phyloP scores from a whole-genome alignment of 139 green algal genomes.

The Picochlorum sp. region DNA sequence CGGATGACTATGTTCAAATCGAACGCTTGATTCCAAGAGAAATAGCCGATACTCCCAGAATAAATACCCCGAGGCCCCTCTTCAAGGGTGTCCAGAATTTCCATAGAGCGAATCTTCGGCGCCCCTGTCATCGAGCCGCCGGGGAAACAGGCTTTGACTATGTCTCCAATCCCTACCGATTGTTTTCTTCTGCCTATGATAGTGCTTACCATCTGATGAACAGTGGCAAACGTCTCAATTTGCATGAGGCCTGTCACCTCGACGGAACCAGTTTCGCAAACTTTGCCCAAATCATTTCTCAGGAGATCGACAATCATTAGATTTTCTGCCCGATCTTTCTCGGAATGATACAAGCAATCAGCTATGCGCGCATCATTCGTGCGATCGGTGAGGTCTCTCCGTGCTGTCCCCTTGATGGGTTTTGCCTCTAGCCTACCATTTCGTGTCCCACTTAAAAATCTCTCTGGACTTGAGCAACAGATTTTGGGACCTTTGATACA shows the following conservation, averaged over 20 bases:
- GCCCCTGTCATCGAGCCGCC: slow-evolving; percentile 92
- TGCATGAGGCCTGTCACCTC: slow-evolving; percentile 89
- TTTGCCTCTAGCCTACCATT: slow-evolving; percentile 81
- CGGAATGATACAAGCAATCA: slow-evolving; percentile 39
- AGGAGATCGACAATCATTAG: slow-evolving; percentile 99
- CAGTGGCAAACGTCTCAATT: slow-evolving; percentile 86
- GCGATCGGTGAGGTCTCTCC: slow-evolving; percentile 26
- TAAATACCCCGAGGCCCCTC: slow-evolving; percentile 74
- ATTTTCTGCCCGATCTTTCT: slow-evolving; percentile 97
- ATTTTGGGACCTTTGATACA: slow-evolving; percentile 5
- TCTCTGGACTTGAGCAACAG: slow-evolving; percentile 91
- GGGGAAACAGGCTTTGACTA: slow-evolving; percentile 79
- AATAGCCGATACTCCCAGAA: slow-evolving; percentile 83
- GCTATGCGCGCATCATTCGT: slow-evolving; percentile 49
- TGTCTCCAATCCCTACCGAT: slow-evolving; percentile 30
- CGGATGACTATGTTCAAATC: slow-evolving; percentile 99
- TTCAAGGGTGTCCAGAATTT: slow-evolving; percentile 87
- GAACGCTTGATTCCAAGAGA: slow-evolving; percentile 81
- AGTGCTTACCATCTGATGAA: slow-evolving; percentile 92
- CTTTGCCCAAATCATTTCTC: slow-evolving; percentile 85
- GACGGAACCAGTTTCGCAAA: slow-evolving; percentile 62
- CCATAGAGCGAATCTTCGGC: slow-evolving; percentile 80
- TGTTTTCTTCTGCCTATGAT: slow-evolving; percentile 56
- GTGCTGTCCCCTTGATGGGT: slow-evolving; percentile 93
- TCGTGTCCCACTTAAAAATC: slow-evolving; percentile 75